These are phyloP conservation scores for Aspergillus glaucus DNA, from an alignment of 2,329 filamentous ascomycete genomes.

Conservation along the genomic window DNA sequence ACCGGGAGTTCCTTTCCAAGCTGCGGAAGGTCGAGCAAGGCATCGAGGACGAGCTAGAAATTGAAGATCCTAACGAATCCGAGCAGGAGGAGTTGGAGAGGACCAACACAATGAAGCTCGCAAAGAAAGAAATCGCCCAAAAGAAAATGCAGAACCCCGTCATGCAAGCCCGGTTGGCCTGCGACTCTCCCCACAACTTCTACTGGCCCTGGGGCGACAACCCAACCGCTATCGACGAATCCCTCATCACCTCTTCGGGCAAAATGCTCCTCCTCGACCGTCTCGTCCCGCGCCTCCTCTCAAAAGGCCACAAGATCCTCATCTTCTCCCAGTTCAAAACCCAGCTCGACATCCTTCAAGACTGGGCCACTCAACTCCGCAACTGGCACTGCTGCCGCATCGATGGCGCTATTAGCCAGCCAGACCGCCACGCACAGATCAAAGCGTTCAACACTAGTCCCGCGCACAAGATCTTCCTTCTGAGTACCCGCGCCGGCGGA, in stretches of 20 bases:
- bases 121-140: conserved; percentile 77
- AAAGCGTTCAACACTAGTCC: conserved; percentile 63
- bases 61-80: conserved; percentile 37
- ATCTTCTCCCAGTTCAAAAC: conserved; percentile 97
- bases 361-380: conserved; percentile 74
- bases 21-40: conserved; percentile 40
- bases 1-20: conserved; percentile 76
- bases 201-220: conserved; percentile 78
- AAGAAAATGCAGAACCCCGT: conserved; percentile 93
- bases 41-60: conserved; percentile 55
- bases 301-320: conserved; percentile 76
- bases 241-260: conserved; percentile 76
- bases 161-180: conserved; percentile 84
- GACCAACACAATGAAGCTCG: conserved; percentile 64
- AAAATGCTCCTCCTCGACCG: conserved; percentile 95
- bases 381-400: conserved; percentile 81
- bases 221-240: conserved; percentile 63
- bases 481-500: conserved; percentile 86
- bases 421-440: conserved; percentile 64
- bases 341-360: conserved; percentile 82
- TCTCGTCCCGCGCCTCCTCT: conserved; percentile 68
- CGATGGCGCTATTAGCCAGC: conserved; percentile 77
- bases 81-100: conserved; percentile 59
- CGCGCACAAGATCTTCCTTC: conserved; percentile 68
- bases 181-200: conserved; percentile 93